Base-by-base conservation (phyloP, 352 stramenopile species). In the Phytophthora tentaculata region DNA sequence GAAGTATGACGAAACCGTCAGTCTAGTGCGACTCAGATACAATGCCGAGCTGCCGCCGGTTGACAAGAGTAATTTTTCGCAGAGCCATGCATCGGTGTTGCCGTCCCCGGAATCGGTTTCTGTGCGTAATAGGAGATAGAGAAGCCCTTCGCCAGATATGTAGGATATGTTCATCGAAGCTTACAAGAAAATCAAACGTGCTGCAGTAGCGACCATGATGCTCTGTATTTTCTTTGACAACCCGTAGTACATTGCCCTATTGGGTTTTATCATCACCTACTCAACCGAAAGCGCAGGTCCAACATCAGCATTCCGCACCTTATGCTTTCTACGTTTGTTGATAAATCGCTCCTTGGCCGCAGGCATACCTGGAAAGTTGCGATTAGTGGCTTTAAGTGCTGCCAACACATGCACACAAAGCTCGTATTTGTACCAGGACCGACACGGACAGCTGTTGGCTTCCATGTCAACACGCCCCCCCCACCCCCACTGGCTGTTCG, bases 391-490 rank as follows among this genome's bases (percentile, higher is more conserved):
- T 39, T 39, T 9, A 14, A 39, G 9, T 9, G 45, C 45, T 52
- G 45, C 45, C 7, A 52, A 32, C 8, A 52, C 45, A 7, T 32
- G 45, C 16, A 45, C 39, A 20, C 39, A 48, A n/a, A 48, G 4
- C 19, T 22, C 6, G 12, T 54, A 54, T 23, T 54, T 54, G 47
- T 22, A 22, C 24, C 47, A 54, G 14, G 47, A 54, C 0, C 8
- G 13, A 29, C 44, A 51, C 7, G 44, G 44, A 20, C 44, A 51
- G 7, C 6, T 23, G 1, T 47, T 54, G 8, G 12, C 23, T 16
- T 59, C 6, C 37, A 66, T 59, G 13, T 66, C 49, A 2, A 66
- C 49, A 5, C 37, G 13, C 49, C 48, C 58, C 8, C 48, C 48
- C n/a, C n/a, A n/a, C n/a, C 17, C 47, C 47, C 12, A 44, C n/a